Conservation (phyloP, 2,329 filamentous ascomycete genomes). For the Cryphonectria japonica region DNA sequence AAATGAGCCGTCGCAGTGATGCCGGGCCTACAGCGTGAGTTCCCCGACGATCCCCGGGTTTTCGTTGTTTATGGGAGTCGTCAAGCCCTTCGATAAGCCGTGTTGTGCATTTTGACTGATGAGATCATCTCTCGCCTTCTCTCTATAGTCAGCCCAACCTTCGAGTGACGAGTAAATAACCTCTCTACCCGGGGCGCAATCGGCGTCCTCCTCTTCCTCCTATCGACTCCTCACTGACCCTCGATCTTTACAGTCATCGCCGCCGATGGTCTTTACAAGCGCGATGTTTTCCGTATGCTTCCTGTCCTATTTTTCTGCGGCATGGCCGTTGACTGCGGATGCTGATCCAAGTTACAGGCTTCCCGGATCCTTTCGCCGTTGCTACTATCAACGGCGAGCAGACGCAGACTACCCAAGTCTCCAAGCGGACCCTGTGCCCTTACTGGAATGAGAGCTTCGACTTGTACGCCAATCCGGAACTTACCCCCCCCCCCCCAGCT, state of each 20-base stretch:
- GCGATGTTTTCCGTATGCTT: slow-evolving; percentile 94
- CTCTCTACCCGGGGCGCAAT: slow-evolving; percentile 30
- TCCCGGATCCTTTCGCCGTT: slow-evolving; percentile 96
- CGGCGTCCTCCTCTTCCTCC: slow-evolving; percentile 29
- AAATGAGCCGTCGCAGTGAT: slow-evolving; percentile 57
- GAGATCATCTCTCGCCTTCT: background rate
- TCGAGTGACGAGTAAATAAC: slow-evolving; percentile 82
- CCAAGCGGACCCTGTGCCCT: slow-evolving; percentile 97
- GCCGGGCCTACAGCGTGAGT: slow-evolving; percentile 67
- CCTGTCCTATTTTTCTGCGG: background rate
- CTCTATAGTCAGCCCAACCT: slow-evolving; percentile 75
- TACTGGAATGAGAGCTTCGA: slow-evolving; percentile 99
- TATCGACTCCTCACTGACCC: slow-evolving; percentile 42
- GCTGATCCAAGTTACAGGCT: slow-evolving; percentile 63
- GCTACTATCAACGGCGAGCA: slow-evolving; percentile 97
- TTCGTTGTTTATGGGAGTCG: slow-evolving; percentile 14
- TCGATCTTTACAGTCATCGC: slow-evolving; percentile 76
- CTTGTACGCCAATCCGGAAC: slow-evolving; percentile 65
- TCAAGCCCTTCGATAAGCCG: slow-evolving; percentile 18
- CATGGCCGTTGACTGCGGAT: slow-evolving; percentile 22
- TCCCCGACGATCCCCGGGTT: slow-evolving; percentile 24
- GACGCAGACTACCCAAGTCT: slow-evolving; percentile 95
- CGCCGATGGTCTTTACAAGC: slow-evolving; percentile 96
- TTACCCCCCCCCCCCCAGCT: too few species aligned
- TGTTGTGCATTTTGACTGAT: slow-evolving; percentile 18